Evolutionary conservation across 2,329 filamentous ascomycete species (phyloP), one percentile per base, ranked within the genome.

Genomic region (Ophiognomonia clavigignenti-juglandacearum): DNA sequence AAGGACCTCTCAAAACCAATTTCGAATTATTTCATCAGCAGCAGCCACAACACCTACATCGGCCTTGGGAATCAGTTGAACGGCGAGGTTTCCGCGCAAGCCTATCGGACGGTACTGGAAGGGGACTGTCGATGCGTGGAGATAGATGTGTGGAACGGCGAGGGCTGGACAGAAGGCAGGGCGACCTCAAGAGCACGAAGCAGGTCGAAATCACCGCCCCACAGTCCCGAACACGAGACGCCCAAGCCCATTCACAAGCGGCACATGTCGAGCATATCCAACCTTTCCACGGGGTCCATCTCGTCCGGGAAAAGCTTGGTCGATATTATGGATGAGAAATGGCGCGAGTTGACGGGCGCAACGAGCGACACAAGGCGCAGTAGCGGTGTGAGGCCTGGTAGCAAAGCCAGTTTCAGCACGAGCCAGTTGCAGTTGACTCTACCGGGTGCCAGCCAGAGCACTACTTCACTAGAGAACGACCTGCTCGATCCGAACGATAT

Each of bases 1-100:
- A 72, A 79, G 48, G 84, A 90, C 59, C 62, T 82, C 26, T 77
- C 76, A 0, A 79, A 77, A 43, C 86, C 88, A 4, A 74, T 95
- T 48, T 88, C 85, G 39, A 89, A 95, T 62, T 96, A 96, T 69
- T 96, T 89, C 64, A 91, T 96, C 63, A 95, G 85, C 53, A 95
- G 88, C 56, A 96, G 89, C 61, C 91, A 96, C 71, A 96, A 96
- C 63, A 96, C 91, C 1, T 96, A 96, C 63, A 72, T 96, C 35
- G 46, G 39, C n/a, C 83, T 84, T 2, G 91, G 91, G 2, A 90
- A 95, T 58, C 92, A 96, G 65, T 74, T 93, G 34, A 83, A 81
- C 51, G 89, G 88, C 39, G 80, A 82, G 50, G 85, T 87, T 50
- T 89, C 85, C 23, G 81, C 85, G 0, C 82, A 90, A 47, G 82